Conservation (phyloP, 768 basidiomycete species). For the Rhodosporidiobolus odoratus region DNA sequence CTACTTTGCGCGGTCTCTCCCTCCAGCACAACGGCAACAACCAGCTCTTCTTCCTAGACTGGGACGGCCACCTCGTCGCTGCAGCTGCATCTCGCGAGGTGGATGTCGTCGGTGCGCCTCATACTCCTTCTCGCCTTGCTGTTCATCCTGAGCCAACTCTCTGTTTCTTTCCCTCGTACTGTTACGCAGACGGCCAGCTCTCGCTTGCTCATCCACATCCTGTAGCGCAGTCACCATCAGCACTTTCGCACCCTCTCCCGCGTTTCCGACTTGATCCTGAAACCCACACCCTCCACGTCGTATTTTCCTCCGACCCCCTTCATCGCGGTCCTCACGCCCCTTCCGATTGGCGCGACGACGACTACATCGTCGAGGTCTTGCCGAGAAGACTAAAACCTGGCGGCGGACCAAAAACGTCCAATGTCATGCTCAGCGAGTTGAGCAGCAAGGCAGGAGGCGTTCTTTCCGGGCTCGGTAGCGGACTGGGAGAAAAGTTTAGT, state of each 20-base stretch:
- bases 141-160: not conserved
- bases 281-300: slow-evolving; percentile 24
- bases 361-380: slow-evolving; percentile 28
- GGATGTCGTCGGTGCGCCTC: slow-evolving; percentile 8
- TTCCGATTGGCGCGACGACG: slow-evolving; percentile 10
- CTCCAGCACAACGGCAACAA: slow-evolving; percentile 20
- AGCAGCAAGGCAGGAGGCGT: not conserved
- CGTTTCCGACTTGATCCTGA: slow-evolving; percentile 25
- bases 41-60: slow-evolving; percentile 27
- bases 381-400: slow-evolving; percentile 4
- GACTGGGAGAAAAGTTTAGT: slow-evolving; percentile 1
- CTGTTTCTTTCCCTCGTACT: not conserved
- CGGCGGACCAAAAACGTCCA: not conserved
- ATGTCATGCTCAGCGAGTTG: not conserved
- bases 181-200: not conserved
- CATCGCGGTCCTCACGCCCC: slow-evolving; percentile 3
- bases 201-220: slow-evolving; percentile 13
- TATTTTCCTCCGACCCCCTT: slow-evolving; percentile 18
- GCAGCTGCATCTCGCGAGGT: slow-evolving; percentile 1
- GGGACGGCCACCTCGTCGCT: slow-evolving; percentile 16
- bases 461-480: not conserved
- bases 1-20: not conserved
- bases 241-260: slow-evolving; percentile 20
- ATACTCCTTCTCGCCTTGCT: not conserved
- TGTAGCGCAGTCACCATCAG: slow-evolving; percentile 8